phyloP scores from a whole-genome alignment of 345 rosid species.

The Populus alba region DNA sequence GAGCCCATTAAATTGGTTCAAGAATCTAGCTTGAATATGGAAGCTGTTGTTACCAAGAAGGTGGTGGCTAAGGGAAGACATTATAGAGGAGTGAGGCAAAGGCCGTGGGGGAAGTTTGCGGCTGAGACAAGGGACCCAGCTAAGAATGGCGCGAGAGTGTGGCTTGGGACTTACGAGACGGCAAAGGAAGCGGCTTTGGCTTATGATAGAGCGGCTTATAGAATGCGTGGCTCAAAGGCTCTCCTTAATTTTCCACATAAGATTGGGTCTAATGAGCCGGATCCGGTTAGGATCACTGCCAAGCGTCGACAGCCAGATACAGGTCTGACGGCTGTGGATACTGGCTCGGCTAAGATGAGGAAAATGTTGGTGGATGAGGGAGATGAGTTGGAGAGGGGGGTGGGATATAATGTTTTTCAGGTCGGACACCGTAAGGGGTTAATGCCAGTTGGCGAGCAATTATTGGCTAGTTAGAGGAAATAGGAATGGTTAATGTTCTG shows the following conservation, averaged over 20 bases:
- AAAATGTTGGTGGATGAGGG: slow-evolving; percentile 17
- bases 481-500: neutral
- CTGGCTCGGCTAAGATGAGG: slow-evolving; percentile 26
- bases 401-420: slow-evolving; percentile 6
- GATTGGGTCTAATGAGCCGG: slow-evolving; percentile 22
- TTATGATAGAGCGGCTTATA: slow-evolving; percentile 36
- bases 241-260: slow-evolving; percentile 34
- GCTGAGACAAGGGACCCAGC: slow-evolving; percentile 38
- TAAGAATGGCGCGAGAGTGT: slow-evolving; percentile 36
- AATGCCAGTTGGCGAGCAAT: slow-evolving; percentile 31
- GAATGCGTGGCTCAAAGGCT: slow-evolving; percentile 34
- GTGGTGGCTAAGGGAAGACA: slow-evolving; percentile 23
- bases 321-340: neutral
- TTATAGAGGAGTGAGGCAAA: slow-evolving; percentile 39
- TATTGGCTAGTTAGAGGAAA: slow-evolving; percentile 22
- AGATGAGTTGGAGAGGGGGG: slow-evolving; percentile 3
- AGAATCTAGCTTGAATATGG: neutral
- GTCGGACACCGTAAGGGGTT: neutral
- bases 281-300: slow-evolving; percentile 12
- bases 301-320: slow-evolving; percentile 11
- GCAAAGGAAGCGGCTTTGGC: slow-evolving; percentile 40
- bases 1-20: neutral
- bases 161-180: slow-evolving; percentile 40
- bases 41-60: neutral
- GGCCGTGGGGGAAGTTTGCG: slow-evolving; percentile 41